Evolutionary conservation across 148 eudicot genomes (phyloP), one percentile per base, ranked within the genome.

Genomic region (Arbutus unedo): DNA sequence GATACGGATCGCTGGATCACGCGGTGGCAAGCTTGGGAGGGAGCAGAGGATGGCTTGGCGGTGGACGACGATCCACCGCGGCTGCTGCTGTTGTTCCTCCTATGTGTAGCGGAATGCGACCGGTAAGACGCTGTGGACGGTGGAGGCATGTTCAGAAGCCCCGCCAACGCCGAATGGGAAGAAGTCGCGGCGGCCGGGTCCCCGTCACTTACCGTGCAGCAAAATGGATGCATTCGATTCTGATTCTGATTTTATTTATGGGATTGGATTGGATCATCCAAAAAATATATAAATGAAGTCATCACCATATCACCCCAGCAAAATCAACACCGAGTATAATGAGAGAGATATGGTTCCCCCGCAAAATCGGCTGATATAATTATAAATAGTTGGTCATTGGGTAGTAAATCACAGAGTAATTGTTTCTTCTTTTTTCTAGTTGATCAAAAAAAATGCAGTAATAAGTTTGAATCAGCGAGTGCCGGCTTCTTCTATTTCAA

Each of bases 151-250:
- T 47, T 79, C 56, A 60, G 54, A 7, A 79, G 41, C 5, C 83
- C 76, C 13, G 86, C 72, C 55, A 79, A 25, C 41, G 81, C 56
- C 15, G 71, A 59, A 44, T n/a, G 81, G 50, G 56, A 7, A 81
- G 50, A 4, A 81, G 67, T 50, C 25, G 74, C 79, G 21, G 70
- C 57, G 55, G 75, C 76, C 68, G 82, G 91, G 80, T 88, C 85
- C 48, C 87, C 56, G 59, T 85, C 51, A 38, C 85, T 85, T 16
- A 90, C 84, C 0, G 84, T 88, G 89, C 90, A 91, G 83, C 93
- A 89, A 81, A 87, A 91, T 23, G 90, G 88, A 86, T 88, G 91
- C 93, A 92, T 91, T n/a, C 44, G 41, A 56, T 77, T 77, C 23
- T 11, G 45, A 55, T 25, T 77, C 38, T 55, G 11, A 38, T 50